Evolutionary conservation across 768 basidiomycete genomes (phyloP).

Genomic region (Naematelia encephala): DNA sequence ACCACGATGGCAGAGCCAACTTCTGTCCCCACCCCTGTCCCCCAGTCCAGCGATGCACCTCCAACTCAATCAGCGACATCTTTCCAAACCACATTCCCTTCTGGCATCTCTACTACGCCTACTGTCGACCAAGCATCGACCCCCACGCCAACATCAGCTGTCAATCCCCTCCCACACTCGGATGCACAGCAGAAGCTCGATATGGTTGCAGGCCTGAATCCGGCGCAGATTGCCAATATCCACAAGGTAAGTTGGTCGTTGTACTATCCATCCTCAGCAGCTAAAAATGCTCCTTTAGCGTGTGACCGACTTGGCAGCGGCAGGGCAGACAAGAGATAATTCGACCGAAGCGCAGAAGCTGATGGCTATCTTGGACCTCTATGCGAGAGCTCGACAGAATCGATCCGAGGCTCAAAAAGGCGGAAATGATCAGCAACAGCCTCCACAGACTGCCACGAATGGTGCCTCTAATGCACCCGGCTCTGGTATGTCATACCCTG

Average conservation of each 20-base stretch:
- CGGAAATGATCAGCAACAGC: not conserved
- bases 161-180: not conserved
- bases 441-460: not conserved
- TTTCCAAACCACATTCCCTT: not conserved
- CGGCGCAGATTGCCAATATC: conserved; percentile 12
- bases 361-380: conserved; percentile 32
- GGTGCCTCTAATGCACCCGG: conserved; percentile 1
- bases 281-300: conserved; percentile 16
- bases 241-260: conserved; percentile 25
- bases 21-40: not conserved
- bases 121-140: not conserved
- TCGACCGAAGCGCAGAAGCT: conserved; percentile 30
- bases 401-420: conserved; percentile 16
- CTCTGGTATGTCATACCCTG: not conserved
- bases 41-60: not conserved
- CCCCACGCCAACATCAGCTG: not conserved
- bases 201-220: conserved; percentile 20
- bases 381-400: conserved; percentile 23
- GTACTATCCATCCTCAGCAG: not conserved
- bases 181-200: conserved; percentile 23
- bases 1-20: not conserved
- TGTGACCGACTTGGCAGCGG: conserved; percentile 27
- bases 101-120: not conserved
- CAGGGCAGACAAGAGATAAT: conserved; percentile 34
- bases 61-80: not conserved